Conservation (phyloP, 805 yeast species). For the Yamadazyma sp. region DNA sequence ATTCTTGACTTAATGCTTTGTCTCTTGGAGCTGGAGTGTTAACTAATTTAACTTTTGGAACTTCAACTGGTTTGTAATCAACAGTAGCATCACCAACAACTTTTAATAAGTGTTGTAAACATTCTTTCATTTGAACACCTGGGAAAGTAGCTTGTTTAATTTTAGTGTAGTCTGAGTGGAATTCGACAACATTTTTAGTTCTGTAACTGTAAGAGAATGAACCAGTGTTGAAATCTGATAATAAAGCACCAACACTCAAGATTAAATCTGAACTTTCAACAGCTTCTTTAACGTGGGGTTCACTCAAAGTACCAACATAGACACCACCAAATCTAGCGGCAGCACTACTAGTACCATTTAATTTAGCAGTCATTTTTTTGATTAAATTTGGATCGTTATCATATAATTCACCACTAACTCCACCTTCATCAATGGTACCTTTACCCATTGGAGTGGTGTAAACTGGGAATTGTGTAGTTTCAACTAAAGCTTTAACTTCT, state of each 20-base stretch:
- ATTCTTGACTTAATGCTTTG: constrained; percentile 50
- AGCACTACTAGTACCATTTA: constrained; percentile 17
- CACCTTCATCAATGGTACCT: constrained; percentile 35
- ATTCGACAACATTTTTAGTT: constrained; percentile 38
- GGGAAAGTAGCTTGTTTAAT: constrained; percentile 39
- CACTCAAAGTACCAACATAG: constrained; percentile 36
- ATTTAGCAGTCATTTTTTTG: constrained; percentile 19
- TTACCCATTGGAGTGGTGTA: constrained; percentile 42
- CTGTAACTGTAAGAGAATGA: constrained; percentile 38
- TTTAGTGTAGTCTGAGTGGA: constrained; percentile 41
- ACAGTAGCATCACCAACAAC: constrained; percentile 35
- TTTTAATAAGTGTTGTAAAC: constrained; percentile 42
- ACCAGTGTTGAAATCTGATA: constrained; percentile 41
- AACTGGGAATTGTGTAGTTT: constrained; percentile 39
- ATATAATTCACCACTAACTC: constrained; percentile 25
- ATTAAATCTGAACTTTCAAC: constrained; percentile 37
- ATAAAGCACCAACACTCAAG: constrained; percentile 35
- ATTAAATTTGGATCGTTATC: constrained; percentile 25
- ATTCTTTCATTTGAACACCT: constrained; percentile 42
- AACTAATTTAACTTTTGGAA: constrained; percentile 50
- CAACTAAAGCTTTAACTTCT: constrained; percentile 32
- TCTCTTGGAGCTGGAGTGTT: constrained; percentile 38
- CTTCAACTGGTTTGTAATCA: constrained; percentile 49
- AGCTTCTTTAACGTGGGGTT: constrained; percentile 33
- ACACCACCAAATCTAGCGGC: constrained; percentile 37